A percentile compares a stretch with the other conserved stretches of the same genome.
Evolutionary conservation across 148 eudicot species (phyloP).

Genomic region (Limonium bicolor): DNA sequence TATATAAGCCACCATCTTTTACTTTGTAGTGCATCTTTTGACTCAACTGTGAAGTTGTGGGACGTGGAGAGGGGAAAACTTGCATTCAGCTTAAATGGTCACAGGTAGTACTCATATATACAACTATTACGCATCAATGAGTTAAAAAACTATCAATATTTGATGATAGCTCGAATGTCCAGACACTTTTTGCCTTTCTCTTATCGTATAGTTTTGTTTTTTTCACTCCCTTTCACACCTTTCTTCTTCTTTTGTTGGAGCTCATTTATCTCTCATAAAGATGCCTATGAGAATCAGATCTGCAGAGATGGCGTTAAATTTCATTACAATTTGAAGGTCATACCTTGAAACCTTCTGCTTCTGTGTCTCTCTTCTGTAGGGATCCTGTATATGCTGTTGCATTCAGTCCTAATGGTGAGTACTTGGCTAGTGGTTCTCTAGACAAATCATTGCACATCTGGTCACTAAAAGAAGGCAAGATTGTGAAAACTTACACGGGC

Average conservation of each 20-base stretch:
- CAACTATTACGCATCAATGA: not conserved
- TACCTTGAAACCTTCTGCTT: not conserved
- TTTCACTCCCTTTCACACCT: not conserved
- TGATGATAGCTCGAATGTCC: not conserved
- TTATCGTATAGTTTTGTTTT: not conserved
- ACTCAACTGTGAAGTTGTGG: conserved; percentile 71
- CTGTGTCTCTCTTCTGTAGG: conserved; percentile 12
- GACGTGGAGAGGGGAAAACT: conserved; percentile 41
- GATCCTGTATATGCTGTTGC: conserved; percentile 55
- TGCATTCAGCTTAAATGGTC: conserved; percentile 43
- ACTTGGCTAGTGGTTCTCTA: conserved; percentile 53
- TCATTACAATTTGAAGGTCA: not conserved
- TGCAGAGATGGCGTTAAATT: not conserved
- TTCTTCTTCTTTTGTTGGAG: not conserved
- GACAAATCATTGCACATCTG: conserved; percentile 48
- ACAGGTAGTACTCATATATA: conserved; percentile 26
- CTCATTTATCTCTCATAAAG: not conserved
- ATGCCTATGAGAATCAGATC: not conserved
- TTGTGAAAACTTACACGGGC: conserved; percentile 42
- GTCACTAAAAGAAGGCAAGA: conserved; percentile 50
- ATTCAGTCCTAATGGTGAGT: conserved; percentile 62
- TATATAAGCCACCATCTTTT: not conserved
- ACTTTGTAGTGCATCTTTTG: conserved; percentile 48
- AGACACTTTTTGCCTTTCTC: not conserved
- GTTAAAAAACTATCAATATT: not conserved